These are phyloP conservation scores for Paramyrothecium roridum DNA, from an alignment of 2,329 filamentous ascomycete genomes.

Conservation along the genomic window DNA sequence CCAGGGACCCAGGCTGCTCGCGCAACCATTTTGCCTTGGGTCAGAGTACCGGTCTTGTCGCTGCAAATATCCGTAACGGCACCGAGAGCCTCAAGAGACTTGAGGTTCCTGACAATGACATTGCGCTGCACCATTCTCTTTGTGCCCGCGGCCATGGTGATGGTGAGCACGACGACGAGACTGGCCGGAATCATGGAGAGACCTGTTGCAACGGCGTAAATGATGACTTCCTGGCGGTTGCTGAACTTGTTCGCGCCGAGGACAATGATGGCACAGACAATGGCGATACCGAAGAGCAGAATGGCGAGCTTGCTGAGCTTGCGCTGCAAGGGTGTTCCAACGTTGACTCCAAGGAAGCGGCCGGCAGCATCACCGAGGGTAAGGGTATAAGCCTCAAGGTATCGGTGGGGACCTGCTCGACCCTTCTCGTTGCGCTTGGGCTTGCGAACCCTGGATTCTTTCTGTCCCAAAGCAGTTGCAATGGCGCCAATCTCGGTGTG, in stretches of 20 bases:
- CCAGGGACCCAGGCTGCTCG: constrained; percentile 57
- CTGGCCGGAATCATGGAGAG: constrained; percentile 51
- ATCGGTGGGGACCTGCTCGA: constrained; percentile 49
- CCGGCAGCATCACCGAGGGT: constrained; percentile 57
- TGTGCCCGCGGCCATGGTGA: constrained; percentile 54
- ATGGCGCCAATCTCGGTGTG: constrained; percentile 57
- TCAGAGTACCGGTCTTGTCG: constrained; percentile 58
- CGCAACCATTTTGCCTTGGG: constrained; percentile 62
- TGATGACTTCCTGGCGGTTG: constrained; percentile 57
- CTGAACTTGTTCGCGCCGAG: constrained; percentile 60
- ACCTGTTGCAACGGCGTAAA: constrained; percentile 43
- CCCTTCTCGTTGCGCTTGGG: constrained; percentile 52
- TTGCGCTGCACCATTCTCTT: constrained; percentile 51
- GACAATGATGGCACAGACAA: constrained; percentile 67
- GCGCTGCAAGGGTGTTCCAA: constrained; percentile 67
- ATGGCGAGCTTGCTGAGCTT: constrained; percentile 67
- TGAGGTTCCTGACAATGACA: constrained; percentile 50
- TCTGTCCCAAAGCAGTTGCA: constrained; percentile 30
- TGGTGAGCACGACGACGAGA: constrained; percentile 51
- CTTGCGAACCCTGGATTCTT: constrained; percentile 46
- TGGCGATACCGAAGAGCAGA: constrained; percentile 62
- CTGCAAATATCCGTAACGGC: constrained; percentile 56
- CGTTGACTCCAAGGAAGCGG: constrained; percentile 63
- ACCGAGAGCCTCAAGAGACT: constrained; percentile 56
- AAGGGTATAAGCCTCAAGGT: constrained; percentile 41